These are phyloP conservation scores for Nicotiana obtusifolia DNA, from an alignment of 257 asterid genomes.

Conservation along the genomic window DNA sequence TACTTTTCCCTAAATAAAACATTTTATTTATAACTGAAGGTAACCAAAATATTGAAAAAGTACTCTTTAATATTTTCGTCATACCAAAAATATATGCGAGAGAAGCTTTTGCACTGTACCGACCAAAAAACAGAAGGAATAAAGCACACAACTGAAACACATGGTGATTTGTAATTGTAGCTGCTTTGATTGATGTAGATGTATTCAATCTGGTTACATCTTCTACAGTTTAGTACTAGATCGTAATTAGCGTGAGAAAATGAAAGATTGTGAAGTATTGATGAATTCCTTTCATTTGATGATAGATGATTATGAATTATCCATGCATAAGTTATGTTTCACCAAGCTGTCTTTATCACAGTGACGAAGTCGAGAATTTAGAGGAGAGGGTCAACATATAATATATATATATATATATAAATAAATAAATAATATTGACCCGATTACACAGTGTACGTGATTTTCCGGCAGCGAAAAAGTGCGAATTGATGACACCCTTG, in stretches of 20 bases:
- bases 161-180: slow-evolving; percentile 16
- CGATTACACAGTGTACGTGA: too few relatives aligned
- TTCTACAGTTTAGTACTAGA: background rate
- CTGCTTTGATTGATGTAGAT: background rate
- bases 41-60: too few relatives aligned
- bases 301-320: background rate
- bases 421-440: too few relatives aligned
- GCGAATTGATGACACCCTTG: too few relatives aligned
- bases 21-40: background rate
- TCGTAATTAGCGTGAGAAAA: background rate
- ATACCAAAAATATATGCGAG: background rate
- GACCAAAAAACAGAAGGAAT: slow-evolving; percentile 37
- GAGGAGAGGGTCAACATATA: too few relatives aligned
- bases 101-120: slow-evolving; percentile 8
- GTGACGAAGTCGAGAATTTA: too few relatives aligned
- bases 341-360: background rate
- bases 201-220: background rate
- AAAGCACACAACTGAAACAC: slow-evolving; percentile 27
- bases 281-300: background rate
- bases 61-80: background rate
- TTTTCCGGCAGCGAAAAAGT: too few relatives aligned
- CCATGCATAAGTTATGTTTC: background rate
- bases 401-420: too few relatives aligned
- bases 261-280: background rate
- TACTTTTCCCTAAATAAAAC: too few relatives aligned